Evolutionary conservation across 306 rosid species (phyloP).

Genomic region (Hippophae gyantsensis): DNA sequence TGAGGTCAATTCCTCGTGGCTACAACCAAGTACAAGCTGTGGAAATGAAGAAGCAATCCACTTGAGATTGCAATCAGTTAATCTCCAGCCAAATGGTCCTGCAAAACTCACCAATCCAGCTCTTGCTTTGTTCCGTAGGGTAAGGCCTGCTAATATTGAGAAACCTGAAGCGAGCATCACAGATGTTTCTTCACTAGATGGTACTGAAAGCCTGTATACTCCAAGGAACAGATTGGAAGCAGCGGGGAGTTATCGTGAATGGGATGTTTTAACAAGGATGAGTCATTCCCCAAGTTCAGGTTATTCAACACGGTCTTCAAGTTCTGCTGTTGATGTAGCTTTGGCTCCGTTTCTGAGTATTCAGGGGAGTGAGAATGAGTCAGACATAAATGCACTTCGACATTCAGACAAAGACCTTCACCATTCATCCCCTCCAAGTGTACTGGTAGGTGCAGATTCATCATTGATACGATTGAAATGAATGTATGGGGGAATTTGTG

Average conservation of each 20-base stretch:
- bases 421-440: slow-evolving; percentile 51
- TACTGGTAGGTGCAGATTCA: slow-evolving; percentile 32
- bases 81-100: slow-evolving; percentile 13
- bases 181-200: slow-evolving; percentile 32
- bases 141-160: slow-evolving; percentile 25
- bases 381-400: slow-evolving; percentile 16
- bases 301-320: slow-evolving; percentile 20
- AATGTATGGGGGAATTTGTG: not conserved
- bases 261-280: slow-evolving; percentile 23
- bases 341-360: slow-evolving; percentile 19
- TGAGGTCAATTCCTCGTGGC: slow-evolving; percentile 24
- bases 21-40: slow-evolving; percentile 24
- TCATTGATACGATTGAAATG: slow-evolving; percentile 6
- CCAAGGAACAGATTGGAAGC: slow-evolving; percentile 14
- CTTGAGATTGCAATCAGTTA: slow-evolving; percentile 34
- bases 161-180: slow-evolving; percentile 18
- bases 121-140: slow-evolving; percentile 38
- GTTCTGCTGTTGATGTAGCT: slow-evolving; percentile 26
- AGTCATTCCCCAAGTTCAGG: slow-evolving; percentile 30
- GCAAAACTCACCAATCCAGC: slow-evolving; percentile 23
- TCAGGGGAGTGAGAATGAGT: slow-evolving; percentile 30
- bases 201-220: slow-evolving; percentile 14
- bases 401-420: slow-evolving; percentile 22
- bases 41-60: slow-evolving; percentile 17
- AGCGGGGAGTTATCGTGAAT: slow-evolving; percentile 15